Evolutionary conservation across 805 yeast genomes (phyloP), one percentile per base, ranked within the genome.

Genomic region (Teunomyces tritomae): DNA sequence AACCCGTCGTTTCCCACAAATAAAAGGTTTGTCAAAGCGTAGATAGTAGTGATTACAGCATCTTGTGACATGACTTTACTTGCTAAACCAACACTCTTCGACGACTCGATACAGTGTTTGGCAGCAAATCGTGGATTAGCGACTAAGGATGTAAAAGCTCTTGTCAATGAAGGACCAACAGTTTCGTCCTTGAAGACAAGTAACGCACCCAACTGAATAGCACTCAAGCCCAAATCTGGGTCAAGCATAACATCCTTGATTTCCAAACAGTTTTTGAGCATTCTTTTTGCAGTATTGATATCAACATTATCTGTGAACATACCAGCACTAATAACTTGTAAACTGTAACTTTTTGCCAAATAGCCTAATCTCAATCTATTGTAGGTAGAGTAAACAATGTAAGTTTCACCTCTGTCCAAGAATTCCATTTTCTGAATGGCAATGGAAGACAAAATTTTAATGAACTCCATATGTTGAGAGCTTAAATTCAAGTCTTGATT

Each of bases 21-120:
- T 28, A 92, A 67, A 49, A 87, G 64, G 61, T 94, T 94, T 14
- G 87, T 82, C 53, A 92, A 74, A 0, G 95, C 83, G 66, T 94
- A 94, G 44, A 94, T 82, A 1, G 92, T 79, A 6, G 96, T 84
- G 7, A 90, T 87, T 17, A 87, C 83, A 1, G 88, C 81, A 60
- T 90, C 97, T 59, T 89, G 92, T 14, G 90, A 80, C 45, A 87
- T 71, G 7, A 81, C 79, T 48, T 78, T 79, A 54, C 88, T 71
- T 3, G 91, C 89, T 43, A 78, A 63, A 0, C 91, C 86, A 33
- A 90, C 79, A 32, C 80, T 68, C 46, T 68, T 64, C 0, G 94
- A 78, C 2, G 84, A 76, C 5, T 71, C 67, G 40, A 70, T 62
- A 34, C 89, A 84, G 37, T 79, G 69, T 0, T 61, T 63, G 3